Evolutionary conservation across 768 basidiomycete genomes (phyloP).

Genomic region (Tephrocybe sp.): DNA sequence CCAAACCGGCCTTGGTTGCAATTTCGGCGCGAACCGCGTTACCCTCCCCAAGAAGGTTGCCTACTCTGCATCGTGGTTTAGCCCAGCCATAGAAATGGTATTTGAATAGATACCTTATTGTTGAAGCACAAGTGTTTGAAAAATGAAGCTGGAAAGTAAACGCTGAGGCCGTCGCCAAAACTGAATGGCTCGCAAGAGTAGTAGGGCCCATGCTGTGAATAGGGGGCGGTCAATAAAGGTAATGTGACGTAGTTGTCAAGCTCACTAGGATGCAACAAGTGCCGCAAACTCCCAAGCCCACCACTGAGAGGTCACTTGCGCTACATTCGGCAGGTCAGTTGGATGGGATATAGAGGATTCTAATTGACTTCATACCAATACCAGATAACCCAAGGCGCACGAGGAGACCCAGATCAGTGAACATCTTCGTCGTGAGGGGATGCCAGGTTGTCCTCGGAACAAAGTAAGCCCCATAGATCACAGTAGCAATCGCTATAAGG

Average conservation of each 20-base stretch:
- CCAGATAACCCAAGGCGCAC: conserved; percentile 77
- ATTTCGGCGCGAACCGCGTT: conserved; percentile 9
- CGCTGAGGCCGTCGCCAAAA: conserved; percentile 70
- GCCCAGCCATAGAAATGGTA: background rate
- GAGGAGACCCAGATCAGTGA: conserved; percentile 62
- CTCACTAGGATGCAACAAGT: conserved; percentile 44
- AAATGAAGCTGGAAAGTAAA: conserved; percentile 80
- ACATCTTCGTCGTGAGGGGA: conserved; percentile 59
- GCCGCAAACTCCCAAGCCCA: conserved; percentile 92
- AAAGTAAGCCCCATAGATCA: conserved; percentile 59
- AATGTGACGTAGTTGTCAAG: background rate
- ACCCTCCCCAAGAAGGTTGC: conserved; percentile 15
- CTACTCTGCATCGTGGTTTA: too few species aligned
- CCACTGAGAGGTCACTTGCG: conserved; percentile 87
- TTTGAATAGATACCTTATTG: conserved; percentile 59
- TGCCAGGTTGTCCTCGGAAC: conserved; percentile 76
- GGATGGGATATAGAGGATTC: too few species aligned
- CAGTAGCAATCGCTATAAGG: conserved; percentile 57
- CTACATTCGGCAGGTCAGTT: conserved; percentile 22
- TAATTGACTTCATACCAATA: conserved; percentile 43
- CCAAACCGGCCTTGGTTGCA: conserved; percentile 50
- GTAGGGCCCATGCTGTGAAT: conserved; percentile 64
- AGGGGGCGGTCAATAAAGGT: background rate
- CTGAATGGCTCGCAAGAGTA: conserved; percentile 80
- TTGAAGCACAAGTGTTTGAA: conserved; percentile 72